These are phyloP conservation scores for Phaeodactylum tricornutum DNA, from an alignment of 108 stramenopile genomes.

Conservation along the genomic window DNA sequence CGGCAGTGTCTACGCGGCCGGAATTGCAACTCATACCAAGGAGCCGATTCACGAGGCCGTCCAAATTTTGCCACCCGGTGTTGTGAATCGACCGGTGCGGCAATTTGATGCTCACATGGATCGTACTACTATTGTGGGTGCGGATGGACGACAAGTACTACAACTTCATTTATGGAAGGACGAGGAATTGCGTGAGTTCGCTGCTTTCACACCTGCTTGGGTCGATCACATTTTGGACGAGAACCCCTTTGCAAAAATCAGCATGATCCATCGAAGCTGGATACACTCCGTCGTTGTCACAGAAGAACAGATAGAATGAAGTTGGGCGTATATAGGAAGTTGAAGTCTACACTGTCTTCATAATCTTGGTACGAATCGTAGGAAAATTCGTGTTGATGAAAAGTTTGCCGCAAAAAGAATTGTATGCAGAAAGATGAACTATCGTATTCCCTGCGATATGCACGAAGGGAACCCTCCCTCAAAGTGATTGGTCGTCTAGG, in stretches of 20 bases:
- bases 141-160: constrained; percentile 35
- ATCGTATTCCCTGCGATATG: too few species aligned
- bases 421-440: too few species aligned
- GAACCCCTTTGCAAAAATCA: constrained; percentile 21
- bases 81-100: constrained; percentile 40
- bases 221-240: constrained; percentile 39
- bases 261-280: constrained; percentile 73
- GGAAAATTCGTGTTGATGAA: too few species aligned
- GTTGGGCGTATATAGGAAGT: too few species aligned
- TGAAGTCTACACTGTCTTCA: too few species aligned
- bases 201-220: constrained; percentile 66
- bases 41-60: constrained; percentile 58
- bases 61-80: constrained; percentile 48
- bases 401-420: too few species aligned
- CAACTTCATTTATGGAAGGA: constrained; percentile 72
- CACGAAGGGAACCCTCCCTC: too few species aligned
- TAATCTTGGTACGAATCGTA: too few species aligned
- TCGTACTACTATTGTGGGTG: constrained; percentile 66
- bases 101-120: constrained; percentile 75
- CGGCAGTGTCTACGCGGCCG: constrained; percentile 74
- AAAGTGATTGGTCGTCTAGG: too few species aligned
- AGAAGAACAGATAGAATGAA: too few species aligned
- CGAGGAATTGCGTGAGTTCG: constrained; percentile 49
- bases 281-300: constrained; percentile 67
- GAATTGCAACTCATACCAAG: constrained; percentile 63